Base-by-base conservation (phyloP, 75 land plant genomes). In the Sequoiadendron giganteum region DNA sequence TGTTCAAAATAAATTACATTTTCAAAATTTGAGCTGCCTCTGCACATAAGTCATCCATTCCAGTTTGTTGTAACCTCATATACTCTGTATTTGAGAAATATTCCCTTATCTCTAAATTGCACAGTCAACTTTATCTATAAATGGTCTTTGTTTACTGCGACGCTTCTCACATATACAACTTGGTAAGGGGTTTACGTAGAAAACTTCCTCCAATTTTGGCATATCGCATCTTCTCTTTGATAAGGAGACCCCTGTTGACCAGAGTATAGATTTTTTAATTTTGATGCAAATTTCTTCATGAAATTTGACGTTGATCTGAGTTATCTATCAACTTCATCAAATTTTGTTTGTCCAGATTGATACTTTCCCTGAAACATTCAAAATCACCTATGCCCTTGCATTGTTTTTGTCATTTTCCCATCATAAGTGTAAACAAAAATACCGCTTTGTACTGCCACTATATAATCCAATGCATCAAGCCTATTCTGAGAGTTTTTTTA, bases 321-420 rank as follows among this genome's bases (percentile, higher is more conserved):
- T 91, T 88, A 92, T 96, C 97, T 55, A 95, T 93, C 78, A 96
- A 91, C 73, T 93, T 91, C 25, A 96, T 93, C 77, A 96, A 89
- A 85, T 95, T 93, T 91, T 89, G 80, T 93, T 96, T 96, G 88
- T 98, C 95, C 8, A 98, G 99, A 88, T 79, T 95, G 75, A 98
- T 95, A 3, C 97, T 96, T 80, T 95, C 94, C 88, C 88, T 92
- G 91, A 94, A 95, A 84, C 90, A 87, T 87, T 96, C 98, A 89
- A 96, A 98, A 0, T n/a, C 97, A 94, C 49, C 99, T 94, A 84
- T 98, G 98, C 28, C 99, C 96, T 89, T 95, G 95, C 88, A 96
- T 95, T 76, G 95, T 95, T 90, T 96, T 96, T 61, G 98, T 97
- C 96, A 95, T 97, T 85, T 95, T 95, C 19, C 96, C 96, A 89